Evolutionary conservation across 371 early-diverging fungal genomes (phyloP).

Genomic region (Nematocida minor): DNA sequence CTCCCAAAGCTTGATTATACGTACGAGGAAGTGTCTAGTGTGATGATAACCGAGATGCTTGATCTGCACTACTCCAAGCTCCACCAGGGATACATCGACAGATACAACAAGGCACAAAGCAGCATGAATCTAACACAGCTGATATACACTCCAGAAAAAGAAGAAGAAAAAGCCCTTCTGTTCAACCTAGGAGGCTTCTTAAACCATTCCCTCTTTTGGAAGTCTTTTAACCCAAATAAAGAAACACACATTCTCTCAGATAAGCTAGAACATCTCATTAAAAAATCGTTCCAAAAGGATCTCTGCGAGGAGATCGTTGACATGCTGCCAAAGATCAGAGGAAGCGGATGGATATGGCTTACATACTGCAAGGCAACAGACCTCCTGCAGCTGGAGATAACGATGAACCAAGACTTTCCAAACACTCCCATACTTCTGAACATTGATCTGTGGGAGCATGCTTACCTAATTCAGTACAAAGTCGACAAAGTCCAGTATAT

Average conservation of each 20-base stretch:
- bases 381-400: not conserved
- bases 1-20: not conserved
- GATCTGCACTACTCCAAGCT: constrained; percentile 33
- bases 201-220: constrained; percentile 45
- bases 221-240: not conserved
- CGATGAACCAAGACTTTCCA: constrained; percentile 43
- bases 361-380: not conserved
- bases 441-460: constrained; percentile 46
- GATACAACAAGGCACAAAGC: constrained; percentile 24
- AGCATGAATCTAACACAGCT: not conserved
- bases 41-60: constrained; percentile 18
- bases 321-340: constrained; percentile 1
- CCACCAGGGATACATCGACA: constrained; percentile 42
- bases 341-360: constrained; percentile 48
- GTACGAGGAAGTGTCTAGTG: constrained; percentile 2
- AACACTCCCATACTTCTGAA: constrained; percentile 20
- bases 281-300: not conserved
- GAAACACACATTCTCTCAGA: not conserved
- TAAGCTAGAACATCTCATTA: not conserved
- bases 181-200: constrained; percentile 38
- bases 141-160: not conserved
- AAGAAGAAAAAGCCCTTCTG: constrained; percentile 12
- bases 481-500: constrained; percentile 24
- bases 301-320: constrained; percentile 1
- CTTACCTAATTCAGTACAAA: constrained; percentile 33